These are phyloP conservation scores for Parmales sp. DNA, from an alignment of 108 stramenopile genomes.

Conservation along the genomic window DNA sequence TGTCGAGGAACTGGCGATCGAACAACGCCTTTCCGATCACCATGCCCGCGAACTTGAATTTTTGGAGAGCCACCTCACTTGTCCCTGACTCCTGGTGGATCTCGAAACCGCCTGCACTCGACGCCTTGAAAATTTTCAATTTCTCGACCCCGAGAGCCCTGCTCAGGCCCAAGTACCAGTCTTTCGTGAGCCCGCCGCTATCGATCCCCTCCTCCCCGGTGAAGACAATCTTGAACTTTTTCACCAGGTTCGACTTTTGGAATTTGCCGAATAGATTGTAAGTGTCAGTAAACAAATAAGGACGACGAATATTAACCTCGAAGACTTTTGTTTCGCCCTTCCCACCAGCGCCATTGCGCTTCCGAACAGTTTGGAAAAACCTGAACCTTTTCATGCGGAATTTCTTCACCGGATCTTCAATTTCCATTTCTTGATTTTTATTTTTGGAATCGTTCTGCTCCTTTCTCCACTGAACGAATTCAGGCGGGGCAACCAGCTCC, in stretches of 20 bases:
- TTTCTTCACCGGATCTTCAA: neutral
- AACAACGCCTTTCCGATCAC: neutral
- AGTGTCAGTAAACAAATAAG: constrained; percentile 6
- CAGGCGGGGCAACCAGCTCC: neutral
- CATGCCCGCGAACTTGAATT: constrained; percentile 11
- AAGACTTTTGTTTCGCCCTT: neutral
- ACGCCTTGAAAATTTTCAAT: neutral
- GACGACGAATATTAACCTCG: neutral
- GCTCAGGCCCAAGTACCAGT: constrained; percentile 16
- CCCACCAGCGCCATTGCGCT: neutral
- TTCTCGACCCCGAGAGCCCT: neutral
- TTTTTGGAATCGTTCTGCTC: no score
- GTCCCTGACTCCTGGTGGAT: neutral
- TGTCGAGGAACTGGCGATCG: constrained; percentile 5
- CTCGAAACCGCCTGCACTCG: neutral
- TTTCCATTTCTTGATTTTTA: neutral
- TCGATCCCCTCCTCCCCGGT: constrained; percentile 21
- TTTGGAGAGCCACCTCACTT: neutral
- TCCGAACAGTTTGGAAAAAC: neutral
- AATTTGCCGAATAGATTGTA: neutral
- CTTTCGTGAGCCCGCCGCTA: constrained; percentile 17
- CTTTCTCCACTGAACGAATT: neutral
- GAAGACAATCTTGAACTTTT: constrained; percentile 8
- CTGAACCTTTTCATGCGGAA: neutral
- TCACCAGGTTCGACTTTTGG: neutral